phyloP scores from a whole-genome alignment of 129 eudicot genomes.

The Scalesia atractyloides region DNA sequence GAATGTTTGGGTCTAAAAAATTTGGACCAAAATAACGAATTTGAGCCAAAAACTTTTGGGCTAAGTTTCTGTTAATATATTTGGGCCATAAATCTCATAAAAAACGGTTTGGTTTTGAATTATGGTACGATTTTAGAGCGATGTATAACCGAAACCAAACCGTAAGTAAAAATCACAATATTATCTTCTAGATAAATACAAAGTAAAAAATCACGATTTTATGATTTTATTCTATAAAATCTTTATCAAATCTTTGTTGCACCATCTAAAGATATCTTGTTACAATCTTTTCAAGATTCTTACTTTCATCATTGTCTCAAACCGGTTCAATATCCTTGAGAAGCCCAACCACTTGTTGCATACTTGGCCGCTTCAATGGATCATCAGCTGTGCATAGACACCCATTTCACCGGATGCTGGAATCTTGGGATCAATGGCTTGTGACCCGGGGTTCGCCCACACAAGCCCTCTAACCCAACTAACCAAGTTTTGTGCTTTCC shows the following conservation, averaged over 20 bases:
- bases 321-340: slow-evolving; percentile 76
- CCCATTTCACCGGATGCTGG: slow-evolving; percentile 62
- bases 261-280: not conserved
- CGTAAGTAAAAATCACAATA: too few species aligned
- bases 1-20: too few species aligned
- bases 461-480: slow-evolving; percentile 78
- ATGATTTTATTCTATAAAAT: not conserved
- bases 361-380: slow-evolving; percentile 75
- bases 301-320: not conserved
- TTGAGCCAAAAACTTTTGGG: too few species aligned
- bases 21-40: too few species aligned
- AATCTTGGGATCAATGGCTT: slow-evolving; percentile 71
- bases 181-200: too few species aligned
- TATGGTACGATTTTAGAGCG: too few species aligned
- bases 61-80: too few species aligned
- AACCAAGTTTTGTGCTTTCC: slow-evolving; percentile 56
- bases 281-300: not conserved
- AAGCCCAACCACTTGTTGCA: slow-evolving; percentile 90
- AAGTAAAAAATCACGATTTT: not conserved
- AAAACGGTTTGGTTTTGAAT: too few species aligned
- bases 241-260: not conserved
- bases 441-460: too few species aligned
- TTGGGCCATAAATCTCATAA: too few species aligned
- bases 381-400: slow-evolving; percentile 82
- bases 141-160: too few species aligned